Conservation (phyloP, 495 filamentous ascomycete species). For the Aspergillus nanangensis region DNA sequence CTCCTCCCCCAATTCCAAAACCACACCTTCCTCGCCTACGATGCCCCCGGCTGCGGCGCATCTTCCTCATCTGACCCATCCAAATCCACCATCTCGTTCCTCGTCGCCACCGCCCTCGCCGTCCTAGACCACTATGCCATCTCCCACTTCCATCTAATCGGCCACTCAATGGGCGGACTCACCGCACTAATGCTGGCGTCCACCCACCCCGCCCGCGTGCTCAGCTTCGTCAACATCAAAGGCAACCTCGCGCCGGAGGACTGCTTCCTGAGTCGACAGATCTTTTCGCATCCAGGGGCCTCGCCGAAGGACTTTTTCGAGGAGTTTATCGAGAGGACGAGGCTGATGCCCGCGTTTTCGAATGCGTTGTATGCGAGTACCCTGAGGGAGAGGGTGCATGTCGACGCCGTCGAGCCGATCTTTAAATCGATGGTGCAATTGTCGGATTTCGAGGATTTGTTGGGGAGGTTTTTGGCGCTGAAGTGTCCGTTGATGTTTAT, state of each 20-base stretch:
- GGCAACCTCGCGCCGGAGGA: conserved; percentile 28
- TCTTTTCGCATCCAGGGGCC: conserved; percentile 17
- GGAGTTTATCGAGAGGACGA: conserved; percentile 18
- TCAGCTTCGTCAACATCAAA: conserved; percentile 30
- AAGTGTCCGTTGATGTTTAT: conserved; percentile 23
- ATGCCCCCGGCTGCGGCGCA: conserved; percentile 25
- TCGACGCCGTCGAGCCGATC: conserved; percentile 17
- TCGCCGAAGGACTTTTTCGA: conserved; percentile 19
- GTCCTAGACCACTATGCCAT: conserved; percentile 19
- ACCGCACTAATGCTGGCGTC: conserved; percentile 20
- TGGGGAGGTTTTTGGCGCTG: conserved; percentile 18
- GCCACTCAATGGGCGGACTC: conserved; percentile 28
- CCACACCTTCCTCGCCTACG: conserved; percentile 21
- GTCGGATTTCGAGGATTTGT: conserved; percentile 18
- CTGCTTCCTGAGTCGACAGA: conserved; percentile 27
- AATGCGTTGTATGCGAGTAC: conserved; percentile 23
- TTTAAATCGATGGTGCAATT: conserved; percentile 26
- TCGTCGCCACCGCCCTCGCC: conserved; percentile 19
- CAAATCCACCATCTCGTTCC: conserved; percentile 22
- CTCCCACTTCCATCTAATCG: conserved; percentile 19
- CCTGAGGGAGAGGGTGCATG: conserved; percentile 14
- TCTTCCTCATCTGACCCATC: conserved; percentile 15
- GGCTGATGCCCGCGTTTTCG: conserved; percentile 8
- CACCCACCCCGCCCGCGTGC: conserved; percentile 8
- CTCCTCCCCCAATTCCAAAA: conserved; percentile 14